phyloP scores from a whole-genome alignment of 768 basidiomycete species.

The Collybia sordida region DNA sequence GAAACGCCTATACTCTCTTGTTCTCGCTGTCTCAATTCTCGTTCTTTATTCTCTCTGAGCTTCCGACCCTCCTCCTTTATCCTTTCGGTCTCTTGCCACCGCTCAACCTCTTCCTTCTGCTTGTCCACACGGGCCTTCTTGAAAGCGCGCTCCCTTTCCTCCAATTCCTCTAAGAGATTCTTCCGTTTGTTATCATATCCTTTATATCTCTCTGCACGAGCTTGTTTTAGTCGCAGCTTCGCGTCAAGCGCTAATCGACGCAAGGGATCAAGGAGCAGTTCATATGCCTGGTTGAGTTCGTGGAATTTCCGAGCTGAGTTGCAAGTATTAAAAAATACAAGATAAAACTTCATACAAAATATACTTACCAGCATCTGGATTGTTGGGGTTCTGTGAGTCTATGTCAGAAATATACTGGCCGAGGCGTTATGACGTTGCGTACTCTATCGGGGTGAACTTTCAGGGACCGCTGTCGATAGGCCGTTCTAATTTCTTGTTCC shows the following conservation, averaged over 20 bases:
- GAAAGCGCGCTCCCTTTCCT: conserved; percentile 73
- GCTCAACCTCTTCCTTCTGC: conserved; percentile 51
- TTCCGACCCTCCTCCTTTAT: conserved; percentile 75
- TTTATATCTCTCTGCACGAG: conserved; percentile 69
- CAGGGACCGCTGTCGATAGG: conserved; percentile 76
- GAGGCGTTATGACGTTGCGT: conserved; percentile 21
- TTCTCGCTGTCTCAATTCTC: conserved; percentile 45
- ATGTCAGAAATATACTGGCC: background rate
- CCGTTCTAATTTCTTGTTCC: conserved; percentile 76
- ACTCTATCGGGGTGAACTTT: conserved; percentile 90
- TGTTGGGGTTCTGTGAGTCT: conserved; percentile 65
- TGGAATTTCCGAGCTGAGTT: conserved; percentile 73
- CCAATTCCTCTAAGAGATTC: conserved; percentile 72
- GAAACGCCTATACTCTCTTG: conserved; percentile 34
- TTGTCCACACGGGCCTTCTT: conserved; percentile 71
- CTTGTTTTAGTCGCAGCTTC: conserved; percentile 68
- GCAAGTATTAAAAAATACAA: background rate
- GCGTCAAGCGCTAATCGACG: conserved; percentile 79
- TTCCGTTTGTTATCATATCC: conserved; percentile 73
- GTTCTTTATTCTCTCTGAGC: conserved; percentile 66
- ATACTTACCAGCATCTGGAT: conserved; percentile 69
- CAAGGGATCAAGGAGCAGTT: conserved; percentile 78
- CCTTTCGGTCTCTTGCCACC: conserved; percentile 62
- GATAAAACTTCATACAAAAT: background rate
- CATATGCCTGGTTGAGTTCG: conserved; percentile 78